These are phyloP conservation scores for Apodospora peruviana DNA, from an alignment of 495 filamentous ascomycete genomes.

Conservation along the genomic window DNA sequence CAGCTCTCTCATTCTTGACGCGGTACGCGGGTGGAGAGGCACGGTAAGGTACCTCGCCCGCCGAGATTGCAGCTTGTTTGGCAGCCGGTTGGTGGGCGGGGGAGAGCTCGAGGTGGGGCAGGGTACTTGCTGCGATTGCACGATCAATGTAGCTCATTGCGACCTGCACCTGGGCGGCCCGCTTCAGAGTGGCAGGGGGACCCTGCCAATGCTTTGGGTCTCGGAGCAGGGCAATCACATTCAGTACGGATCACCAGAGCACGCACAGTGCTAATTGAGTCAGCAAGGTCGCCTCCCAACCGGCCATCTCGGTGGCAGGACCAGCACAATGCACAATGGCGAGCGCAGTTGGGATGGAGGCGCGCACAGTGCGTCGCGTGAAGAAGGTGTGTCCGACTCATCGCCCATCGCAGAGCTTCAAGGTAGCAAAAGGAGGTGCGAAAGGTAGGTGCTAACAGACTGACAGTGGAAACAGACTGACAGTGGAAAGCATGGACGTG, in stretches of 20 bases:
- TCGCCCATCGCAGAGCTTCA: neutral
- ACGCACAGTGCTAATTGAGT: constrained; percentile 19
- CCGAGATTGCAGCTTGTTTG: constrained; percentile 9
- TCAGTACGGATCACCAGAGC: constrained; percentile 11
- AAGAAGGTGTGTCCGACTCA: constrained; percentile 14
- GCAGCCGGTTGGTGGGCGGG: neutral
- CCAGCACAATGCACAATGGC: neutral
- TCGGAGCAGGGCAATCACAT: constrained; percentile 20
- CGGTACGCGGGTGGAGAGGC: constrained; percentile 20
- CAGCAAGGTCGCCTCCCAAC: constrained; percentile 14
- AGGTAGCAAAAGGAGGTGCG: neutral
- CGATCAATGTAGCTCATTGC: constrained; percentile 24
- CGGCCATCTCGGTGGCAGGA: constrained; percentile 10
- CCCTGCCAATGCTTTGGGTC: constrained; percentile 15
- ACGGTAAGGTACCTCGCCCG: constrained; percentile 20
- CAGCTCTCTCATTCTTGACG: constrained; percentile 15
- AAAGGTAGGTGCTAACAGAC: neutral
- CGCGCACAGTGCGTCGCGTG: constrained; percentile 13
- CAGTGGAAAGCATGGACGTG: neutral
- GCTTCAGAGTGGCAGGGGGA: constrained; percentile 11
- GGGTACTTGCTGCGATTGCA: constrained; percentile 19
- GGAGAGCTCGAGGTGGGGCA: constrained; percentile 12
- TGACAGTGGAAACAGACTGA: neutral
- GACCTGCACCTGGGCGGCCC: constrained; percentile 23
- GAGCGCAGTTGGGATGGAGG: neutral